Percentiles rank a stretch among this genome's conserved stretches.
Evolutionary conservation across 257 asterid genomes (phyloP).

Genomic region (Lycium ferocissimum): DNA sequence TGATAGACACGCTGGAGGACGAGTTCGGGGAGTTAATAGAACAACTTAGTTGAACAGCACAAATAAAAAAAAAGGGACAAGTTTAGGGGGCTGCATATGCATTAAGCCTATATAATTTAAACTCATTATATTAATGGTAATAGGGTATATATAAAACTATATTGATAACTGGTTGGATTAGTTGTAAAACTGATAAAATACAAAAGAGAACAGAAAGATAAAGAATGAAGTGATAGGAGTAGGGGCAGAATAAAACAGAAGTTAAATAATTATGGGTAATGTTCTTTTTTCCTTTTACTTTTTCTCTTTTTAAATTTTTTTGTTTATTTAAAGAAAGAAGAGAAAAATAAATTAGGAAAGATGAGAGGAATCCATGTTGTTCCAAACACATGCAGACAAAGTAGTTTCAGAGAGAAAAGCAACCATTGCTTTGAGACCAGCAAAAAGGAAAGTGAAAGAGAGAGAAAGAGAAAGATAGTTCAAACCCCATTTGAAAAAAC

Average conservation of each 20-base stretch:
- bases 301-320: background rate
- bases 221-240: slow-evolving; percentile 12
- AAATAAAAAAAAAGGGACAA: too few relatives aligned
- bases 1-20: too few relatives aligned
- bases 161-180: background rate
- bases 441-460: slow-evolving; percentile 24
- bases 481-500: too few relatives aligned
- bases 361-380: slow-evolving; percentile 80
- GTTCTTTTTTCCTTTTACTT: background rate
- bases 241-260: slow-evolving; percentile 20
- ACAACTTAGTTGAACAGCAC: too few relatives aligned
- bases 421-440: slow-evolving; percentile 82
- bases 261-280: background rate
- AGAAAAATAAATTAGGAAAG: slow-evolving; percentile 26
- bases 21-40: too few relatives aligned
- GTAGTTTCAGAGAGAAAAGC: slow-evolving; percentile 76
- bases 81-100: too few relatives aligned
- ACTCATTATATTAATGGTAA: background rate
- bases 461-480: background rate
- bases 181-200: slow-evolving; percentile 24
- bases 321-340: slow-evolving; percentile 7
- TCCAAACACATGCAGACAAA: slow-evolving; percentile 95
- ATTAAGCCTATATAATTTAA: background rate
- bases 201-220: slow-evolving; percentile 21
- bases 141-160: background rate